Base-by-base conservation (phyloP, 1,284 basidiomycete species). In the Heterobasidion occidentale region DNA sequence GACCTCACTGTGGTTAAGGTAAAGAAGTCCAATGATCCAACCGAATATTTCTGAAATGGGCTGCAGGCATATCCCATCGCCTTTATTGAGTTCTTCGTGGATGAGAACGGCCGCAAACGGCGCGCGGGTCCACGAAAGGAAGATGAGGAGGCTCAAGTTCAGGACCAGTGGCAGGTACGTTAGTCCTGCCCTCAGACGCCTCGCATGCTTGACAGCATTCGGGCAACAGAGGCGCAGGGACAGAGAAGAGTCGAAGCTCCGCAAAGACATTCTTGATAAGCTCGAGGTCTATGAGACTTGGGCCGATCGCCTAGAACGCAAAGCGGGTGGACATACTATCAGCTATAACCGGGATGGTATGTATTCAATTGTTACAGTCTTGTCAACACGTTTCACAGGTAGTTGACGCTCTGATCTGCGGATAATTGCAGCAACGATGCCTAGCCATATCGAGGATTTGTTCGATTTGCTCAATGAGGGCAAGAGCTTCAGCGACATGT, bases 1-100 rank as follows among this genome's bases (percentile, higher is more conserved):
- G 90, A 95, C 64, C 62, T 98, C 2, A 74, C 85, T 7, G 73
- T 98, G 11, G 74, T 80, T 3, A 90, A 89, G 71, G 83, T 86
- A 53, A 45, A 63, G 11, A 27, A 1, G 75, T 65, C 71, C 53
- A 56, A 65, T 69, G 20, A 63, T 52, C 33, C 68, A 15, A 38
- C 54, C 58, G 6, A 58, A 27, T 58, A 19, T 59, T n/a, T 36
- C 19, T 27, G 38, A 38, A 42, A 33, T 19, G 5, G 59, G 19
- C 34, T 44, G 8, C 51, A 89, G 87, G 70, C 71, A 14, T 79
- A 84, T 63, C 80, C 85, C 2, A 64, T 89, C 45, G 88, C 79
- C 7, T 89, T 77, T 64, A 64, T 88, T 9, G 86, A 90, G 65
- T 84, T 80, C 58, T 63, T 73, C 17, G 74, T 76, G 60, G 77